Percentiles rank a stretch among this genome's conserved stretches.
phyloP scores from a whole-genome alignment of 768 basidiomycete species.

The Floccularia luteovirens region DNA sequence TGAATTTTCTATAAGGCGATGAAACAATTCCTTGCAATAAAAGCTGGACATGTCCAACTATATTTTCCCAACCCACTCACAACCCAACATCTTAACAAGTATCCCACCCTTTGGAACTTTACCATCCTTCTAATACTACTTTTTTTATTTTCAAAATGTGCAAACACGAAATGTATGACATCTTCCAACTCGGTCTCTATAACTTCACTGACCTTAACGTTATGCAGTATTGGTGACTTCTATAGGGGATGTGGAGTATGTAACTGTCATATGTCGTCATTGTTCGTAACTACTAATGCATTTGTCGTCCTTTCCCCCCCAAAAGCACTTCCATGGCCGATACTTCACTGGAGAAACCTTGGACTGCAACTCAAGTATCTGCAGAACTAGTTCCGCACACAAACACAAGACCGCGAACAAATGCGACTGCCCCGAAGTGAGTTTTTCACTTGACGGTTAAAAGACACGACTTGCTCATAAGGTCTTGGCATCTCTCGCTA shows the following conservation, averaged over 20 bases:
- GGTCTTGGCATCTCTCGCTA: slow-evolving; percentile 9
- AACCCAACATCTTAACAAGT: no score
- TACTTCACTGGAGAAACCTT: slow-evolving; percentile 36
- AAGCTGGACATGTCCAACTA: no score
- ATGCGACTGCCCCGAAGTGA: slow-evolving; percentile 34
- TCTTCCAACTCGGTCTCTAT: neutral
- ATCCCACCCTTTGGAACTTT: no score
- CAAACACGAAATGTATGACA: slow-evolving; percentile 26
- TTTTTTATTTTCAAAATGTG: slow-evolving; percentile 16
- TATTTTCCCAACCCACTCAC: no score
- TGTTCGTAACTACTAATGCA: slow-evolving; percentile 5
- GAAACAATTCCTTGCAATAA: no score
- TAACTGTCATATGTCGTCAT: slow-evolving; percentile 3
- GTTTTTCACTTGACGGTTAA: slow-evolving; percentile 7
- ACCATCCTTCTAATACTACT: slow-evolving; percentile 4
- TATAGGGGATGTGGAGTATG: slow-evolving; percentile 44
- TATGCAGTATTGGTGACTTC: slow-evolving; percentile 35
- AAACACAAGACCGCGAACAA: slow-evolving; percentile 34
- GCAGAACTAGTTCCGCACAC: slow-evolving; percentile 32
- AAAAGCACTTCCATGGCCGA: slow-evolving; percentile 45
- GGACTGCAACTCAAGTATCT: slow-evolving; percentile 29
- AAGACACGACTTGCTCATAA: neutral
- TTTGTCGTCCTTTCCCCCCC: slow-evolving; percentile 6
- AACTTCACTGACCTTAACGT: slow-evolving; percentile 2
- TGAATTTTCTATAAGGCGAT: no score